Conservation (phyloP, 169 alveolate species). For the Fabrea salina region DNA sequence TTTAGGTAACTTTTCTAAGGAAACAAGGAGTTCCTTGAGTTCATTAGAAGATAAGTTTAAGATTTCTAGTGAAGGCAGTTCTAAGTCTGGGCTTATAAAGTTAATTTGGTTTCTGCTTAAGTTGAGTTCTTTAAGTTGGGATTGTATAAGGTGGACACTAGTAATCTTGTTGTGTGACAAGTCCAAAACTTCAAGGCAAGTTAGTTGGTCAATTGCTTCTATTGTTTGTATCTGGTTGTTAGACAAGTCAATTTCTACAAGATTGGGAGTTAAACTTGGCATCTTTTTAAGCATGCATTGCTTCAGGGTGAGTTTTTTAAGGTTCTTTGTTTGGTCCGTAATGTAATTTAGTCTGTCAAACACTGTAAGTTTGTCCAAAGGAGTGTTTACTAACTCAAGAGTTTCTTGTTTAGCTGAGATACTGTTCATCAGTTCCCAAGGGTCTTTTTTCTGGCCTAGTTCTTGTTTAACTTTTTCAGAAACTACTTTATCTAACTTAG, state of each 20-base stretch:
- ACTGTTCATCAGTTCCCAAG: too few species aligned
- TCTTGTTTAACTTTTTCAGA: too few species aligned
- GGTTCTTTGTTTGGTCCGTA: not conserved
- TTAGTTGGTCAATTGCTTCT: not conserved
- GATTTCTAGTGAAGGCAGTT: not conserved
- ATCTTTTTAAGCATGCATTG: not conserved
- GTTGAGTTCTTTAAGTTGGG: not conserved
- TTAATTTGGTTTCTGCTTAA: not conserved
- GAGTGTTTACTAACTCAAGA: not conserved
- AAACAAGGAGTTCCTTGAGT: not conserved
- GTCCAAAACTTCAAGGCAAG: not conserved
- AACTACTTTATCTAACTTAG: too few species aligned
- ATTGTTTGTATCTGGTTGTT: not conserved
- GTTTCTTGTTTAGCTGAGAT: too few species aligned
- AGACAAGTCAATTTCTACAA: not conserved
- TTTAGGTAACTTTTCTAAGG: not conserved
- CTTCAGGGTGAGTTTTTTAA: not conserved
- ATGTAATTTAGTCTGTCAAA: not conserved
- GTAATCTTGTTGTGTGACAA: not conserved
- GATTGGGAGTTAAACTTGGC: not conserved
- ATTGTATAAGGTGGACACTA: not conserved
- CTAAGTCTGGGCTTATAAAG: not conserved
- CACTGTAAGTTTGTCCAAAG: not conserved
- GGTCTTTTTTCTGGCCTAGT: too few species aligned
- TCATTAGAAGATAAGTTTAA: slow-evolving; percentile 15